Base-by-base conservation (phyloP, 1,284 basidiomycete genomes). In the Meripilus lineatus region DNA sequence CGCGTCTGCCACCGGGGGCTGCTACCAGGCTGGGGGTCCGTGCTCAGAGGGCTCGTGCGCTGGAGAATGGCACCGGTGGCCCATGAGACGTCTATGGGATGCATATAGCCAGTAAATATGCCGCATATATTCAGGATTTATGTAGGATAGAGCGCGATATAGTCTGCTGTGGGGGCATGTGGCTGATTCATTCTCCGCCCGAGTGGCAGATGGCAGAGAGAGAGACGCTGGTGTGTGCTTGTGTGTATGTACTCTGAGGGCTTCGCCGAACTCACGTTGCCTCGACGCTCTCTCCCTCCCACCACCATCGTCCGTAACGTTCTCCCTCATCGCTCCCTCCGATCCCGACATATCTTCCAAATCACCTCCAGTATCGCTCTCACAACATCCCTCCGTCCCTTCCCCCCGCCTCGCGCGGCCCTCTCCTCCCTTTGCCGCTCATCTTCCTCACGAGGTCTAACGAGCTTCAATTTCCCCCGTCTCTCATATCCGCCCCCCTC, bases 241-340 rank as follows among this genome's bases (percentile, higher is more conserved):
- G 50, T 54, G 50, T n/a, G n/a, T n/a, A n/a, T n/a, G n/a, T 52
- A 52, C 48, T 48, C 52, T 51, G 44, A 49, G 51, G 55, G 44
- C 50, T 51, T 51, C 51, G 46, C 53, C 55, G 55, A 53, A 50
- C 55, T 55, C 51, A 55, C 55, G 53, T 56, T 56, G 54, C 52
- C 50, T 53, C 53, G 53, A 47, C 47, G 49, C 49, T 50, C 45
- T 50, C 55, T 45, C 52, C 59, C 55, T 52, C 56, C 58, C 54
- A 54, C 54, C 54, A 58, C 53, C 58, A 58, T 44, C 48, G 40
- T 52, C 54, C 51, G 47, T 46, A 48, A 48, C 49, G 41, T 38
- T 50, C 51, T 49, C 50, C 38, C 40, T 44, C 53, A 46, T 43
- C 46, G 47, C 34, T 47, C 42, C 50, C 46, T 46, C 48, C 49